Evolutionary conservation across 1,284 basidiomycete genomes (phyloP).

Genomic region (Marasmius fiardii): DNA sequence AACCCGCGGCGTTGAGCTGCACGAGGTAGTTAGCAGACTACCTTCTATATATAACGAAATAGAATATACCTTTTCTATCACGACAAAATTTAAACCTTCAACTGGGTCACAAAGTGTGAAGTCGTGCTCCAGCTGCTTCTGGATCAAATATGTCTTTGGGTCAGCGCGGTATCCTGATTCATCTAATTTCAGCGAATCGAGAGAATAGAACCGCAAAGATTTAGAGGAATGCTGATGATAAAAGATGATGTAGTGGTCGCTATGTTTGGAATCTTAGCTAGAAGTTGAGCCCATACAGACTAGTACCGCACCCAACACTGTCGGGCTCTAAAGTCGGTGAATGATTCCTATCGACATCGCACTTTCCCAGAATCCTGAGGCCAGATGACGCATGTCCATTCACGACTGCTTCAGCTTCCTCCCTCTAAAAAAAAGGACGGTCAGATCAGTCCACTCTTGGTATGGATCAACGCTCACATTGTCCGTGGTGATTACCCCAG

Average conservation of each 20-base stretch:
- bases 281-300: conserved; percentile 16
- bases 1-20: conserved; percentile 22
- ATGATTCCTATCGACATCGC: neutral
- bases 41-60: neutral
- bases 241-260: conserved; percentile 34
- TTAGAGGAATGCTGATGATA: conserved; percentile 47
- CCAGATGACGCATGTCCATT: neutral
- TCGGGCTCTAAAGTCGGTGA: conserved; percentile 17
- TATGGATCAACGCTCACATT: conserved; percentile 24
- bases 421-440: conserved; percentile 1
- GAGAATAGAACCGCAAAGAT: conserved; percentile 54
- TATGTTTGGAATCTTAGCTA: conserved; percentile 16
- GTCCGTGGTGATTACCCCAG: conserved; percentile 38
- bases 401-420: neutral
- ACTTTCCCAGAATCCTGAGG: neutral
- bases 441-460: conserved; percentile 1
- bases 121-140: conserved; percentile 20
- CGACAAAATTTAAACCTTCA: conserved; percentile 21
- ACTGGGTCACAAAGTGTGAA: conserved; percentile 20
- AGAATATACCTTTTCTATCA: conserved; percentile 25
- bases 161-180: conserved; percentile 12
- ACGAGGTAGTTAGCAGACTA: neutral
- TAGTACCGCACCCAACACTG: conserved; percentile 10
- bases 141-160: neutral
- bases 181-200: conserved; percentile 36